Base-by-base conservation (phyloP, 2,329 filamentous ascomycete genomes). In the Metarhizium album region DNA sequence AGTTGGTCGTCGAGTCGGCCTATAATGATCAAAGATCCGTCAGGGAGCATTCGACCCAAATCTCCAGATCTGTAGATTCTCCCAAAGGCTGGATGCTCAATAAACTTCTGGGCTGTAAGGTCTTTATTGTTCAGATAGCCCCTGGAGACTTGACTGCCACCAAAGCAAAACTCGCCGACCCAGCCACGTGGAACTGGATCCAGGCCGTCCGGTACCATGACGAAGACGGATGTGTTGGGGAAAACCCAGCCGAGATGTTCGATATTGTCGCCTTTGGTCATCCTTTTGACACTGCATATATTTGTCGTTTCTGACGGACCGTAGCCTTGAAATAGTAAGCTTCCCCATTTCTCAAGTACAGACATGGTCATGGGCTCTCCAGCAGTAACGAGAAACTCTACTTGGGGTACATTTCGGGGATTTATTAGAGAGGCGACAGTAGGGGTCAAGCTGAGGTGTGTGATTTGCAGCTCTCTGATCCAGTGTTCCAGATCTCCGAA, bases 231-330 rank as follows among this genome's bases (percentile, higher is more conserved):
- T 0, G 87, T 94, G 54, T 91, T 95, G 9, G 74, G 69, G 27
- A 95, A 79, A 0, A 82, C 77, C 53, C 72, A 75, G 0, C 90
- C 90, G n/a, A 95, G 81, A 57, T 90, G 90, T 54, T 83, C 83
- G 47, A 87, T 79, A 20, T 76, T 68, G 58, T 90, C 80, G 0
- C 70, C 67, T 0, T 58, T 56, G 0, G 70, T 66, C 62, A 91
- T 82, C 38, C 76, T 73, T 53, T 83, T 83, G 8, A 91, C 77
- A 0, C 86, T 89, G 66, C 87, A 94, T 20, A 95, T 90, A 57
- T 95, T 94, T 1, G 88, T 94, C 0, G 86, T 89, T 64, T 94
- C 90, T 1, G 86, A 88, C 0, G 89, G 87, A 0, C 88, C 88
- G 55, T 95, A 95, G 0, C 79, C 89, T 70, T 93, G 85, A 63